Evolutionary conservation across 495 filamentous ascomycete species (phyloP).

Genomic region (Talaromyces adpressus): DNA sequence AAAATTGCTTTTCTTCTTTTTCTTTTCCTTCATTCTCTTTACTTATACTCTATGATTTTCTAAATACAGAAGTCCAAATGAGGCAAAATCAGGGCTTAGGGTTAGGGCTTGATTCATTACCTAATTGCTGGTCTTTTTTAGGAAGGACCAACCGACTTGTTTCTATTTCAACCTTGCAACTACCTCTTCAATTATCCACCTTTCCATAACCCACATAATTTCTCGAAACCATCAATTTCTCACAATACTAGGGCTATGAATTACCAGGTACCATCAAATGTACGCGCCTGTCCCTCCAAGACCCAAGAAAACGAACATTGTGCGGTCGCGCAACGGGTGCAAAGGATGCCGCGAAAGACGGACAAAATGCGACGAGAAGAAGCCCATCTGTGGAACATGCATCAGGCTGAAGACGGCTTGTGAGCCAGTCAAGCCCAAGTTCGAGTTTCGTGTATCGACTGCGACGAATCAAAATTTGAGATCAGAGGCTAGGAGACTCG

Average conservation of each 20-base stretch:
- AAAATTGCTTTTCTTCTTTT: too few relatives aligned
- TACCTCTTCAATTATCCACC: not conserved
- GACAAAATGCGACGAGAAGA: slow-evolving; percentile 32
- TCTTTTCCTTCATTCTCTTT: too few relatives aligned
- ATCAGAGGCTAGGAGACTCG: not conserved
- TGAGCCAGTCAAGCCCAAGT: slow-evolving; percentile 20
- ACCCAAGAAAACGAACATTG: slow-evolving; percentile 22
- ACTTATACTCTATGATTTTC: too few relatives aligned
- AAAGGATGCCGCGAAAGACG: slow-evolving; percentile 17
- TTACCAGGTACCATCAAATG: slow-evolving; percentile 6
- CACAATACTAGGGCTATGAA: not conserved
- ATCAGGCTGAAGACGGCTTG: slow-evolving; percentile 26
- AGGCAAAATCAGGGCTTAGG: too few relatives aligned
- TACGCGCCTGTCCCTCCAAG: slow-evolving; percentile 20
- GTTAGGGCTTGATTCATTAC: too few relatives aligned
- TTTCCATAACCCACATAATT: not conserved
- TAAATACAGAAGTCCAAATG: too few relatives aligned
- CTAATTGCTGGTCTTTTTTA: too few relatives aligned
- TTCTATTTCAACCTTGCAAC: not conserved
- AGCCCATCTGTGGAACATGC: slow-evolving; percentile 33
- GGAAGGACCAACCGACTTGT: not conserved
- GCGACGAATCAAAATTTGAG: not conserved
- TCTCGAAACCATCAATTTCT: not conserved
- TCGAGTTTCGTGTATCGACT: slow-evolving; percentile 20
- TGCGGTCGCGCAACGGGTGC: slow-evolving; percentile 21